phyloP scores from a whole-genome alignment of 805 yeast species.

The Saturnispora saitoi region DNA sequence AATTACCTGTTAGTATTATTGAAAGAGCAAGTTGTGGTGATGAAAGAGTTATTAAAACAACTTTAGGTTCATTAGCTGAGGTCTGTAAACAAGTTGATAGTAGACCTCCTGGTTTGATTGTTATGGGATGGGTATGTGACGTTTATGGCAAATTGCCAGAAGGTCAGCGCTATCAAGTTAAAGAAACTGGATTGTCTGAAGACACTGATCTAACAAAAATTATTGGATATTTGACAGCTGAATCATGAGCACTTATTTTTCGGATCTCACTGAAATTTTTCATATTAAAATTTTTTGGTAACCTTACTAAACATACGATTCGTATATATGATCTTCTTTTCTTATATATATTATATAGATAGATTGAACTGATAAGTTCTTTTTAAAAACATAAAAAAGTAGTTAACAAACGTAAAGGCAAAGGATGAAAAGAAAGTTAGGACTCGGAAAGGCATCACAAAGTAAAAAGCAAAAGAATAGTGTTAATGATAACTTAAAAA shows the following conservation, averaged over 20 bases:
- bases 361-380: neutral
- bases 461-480: conserved; percentile 40
- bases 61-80: conserved; percentile 53
- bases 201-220: conserved; percentile 11
- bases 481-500: conserved; percentile 10
- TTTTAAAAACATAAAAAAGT: neutral
- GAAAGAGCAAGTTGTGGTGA: conserved; percentile 93
- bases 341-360: neutral
- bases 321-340: neutral
- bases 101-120: conserved; percentile 86
- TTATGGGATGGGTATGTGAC: conserved; percentile 70
- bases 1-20: conserved; percentile 73
- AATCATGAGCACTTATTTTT: neutral
- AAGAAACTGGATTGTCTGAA: conserved; percentile 16
- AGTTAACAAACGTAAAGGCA: neutral
- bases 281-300: neutral
- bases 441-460: conserved; percentile 53
- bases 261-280: conserved; percentile 1
- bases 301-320: conserved; percentile 3
- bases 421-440: conserved; percentile 53
- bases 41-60: conserved; percentile 76
- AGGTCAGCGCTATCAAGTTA: conserved; percentile 18
- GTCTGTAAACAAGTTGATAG: conserved; percentile 75
- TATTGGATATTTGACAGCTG: conserved; percentile 8
- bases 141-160: conserved; percentile 18